phyloP scores from a whole-genome alignment of 83 land plant species.

The Picea engelmannii region DNA sequence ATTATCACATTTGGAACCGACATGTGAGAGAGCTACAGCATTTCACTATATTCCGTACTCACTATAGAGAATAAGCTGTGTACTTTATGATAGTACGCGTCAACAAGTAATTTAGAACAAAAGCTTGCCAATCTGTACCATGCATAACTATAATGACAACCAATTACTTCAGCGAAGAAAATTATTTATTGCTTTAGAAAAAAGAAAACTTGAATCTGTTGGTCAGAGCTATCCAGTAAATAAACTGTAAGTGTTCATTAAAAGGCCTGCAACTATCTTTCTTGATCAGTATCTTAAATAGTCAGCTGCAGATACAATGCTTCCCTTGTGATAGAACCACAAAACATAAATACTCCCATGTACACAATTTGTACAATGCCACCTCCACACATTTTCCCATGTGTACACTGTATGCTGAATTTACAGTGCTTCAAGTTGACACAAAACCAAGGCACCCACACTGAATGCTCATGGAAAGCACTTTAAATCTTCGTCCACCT shows the following conservation, averaged over 20 bases:
- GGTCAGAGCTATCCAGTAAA: not conserved
- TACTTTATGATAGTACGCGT: not conserved
- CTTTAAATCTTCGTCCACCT: not conserved
- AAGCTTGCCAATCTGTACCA: not conserved
- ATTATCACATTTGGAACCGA: not conserved
- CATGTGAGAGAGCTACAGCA: not conserved
- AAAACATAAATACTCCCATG: not conserved
- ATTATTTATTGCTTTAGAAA: not conserved
- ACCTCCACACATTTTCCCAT: not conserved
- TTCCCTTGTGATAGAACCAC: slow-evolving; percentile 1
- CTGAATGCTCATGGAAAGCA: not conserved
- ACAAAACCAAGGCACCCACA: not conserved
- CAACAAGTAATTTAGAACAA: not conserved
- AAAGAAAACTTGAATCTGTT: not conserved
- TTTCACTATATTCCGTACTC: not conserved
- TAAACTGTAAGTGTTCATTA: not conserved
- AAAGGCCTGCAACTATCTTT: not conserved
- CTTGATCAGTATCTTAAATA: not conserved
- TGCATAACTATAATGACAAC: not conserved
- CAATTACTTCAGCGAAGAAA: not conserved
- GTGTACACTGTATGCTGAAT: not conserved
- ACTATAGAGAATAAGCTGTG: not conserved
- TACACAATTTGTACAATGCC: slow-evolving; percentile 10
- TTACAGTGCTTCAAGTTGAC: not conserved
- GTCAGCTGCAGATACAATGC: not conserved